Base-by-base conservation (phyloP, 768 basidiomycete genomes). In the Auriscalpium microsporum region DNA sequence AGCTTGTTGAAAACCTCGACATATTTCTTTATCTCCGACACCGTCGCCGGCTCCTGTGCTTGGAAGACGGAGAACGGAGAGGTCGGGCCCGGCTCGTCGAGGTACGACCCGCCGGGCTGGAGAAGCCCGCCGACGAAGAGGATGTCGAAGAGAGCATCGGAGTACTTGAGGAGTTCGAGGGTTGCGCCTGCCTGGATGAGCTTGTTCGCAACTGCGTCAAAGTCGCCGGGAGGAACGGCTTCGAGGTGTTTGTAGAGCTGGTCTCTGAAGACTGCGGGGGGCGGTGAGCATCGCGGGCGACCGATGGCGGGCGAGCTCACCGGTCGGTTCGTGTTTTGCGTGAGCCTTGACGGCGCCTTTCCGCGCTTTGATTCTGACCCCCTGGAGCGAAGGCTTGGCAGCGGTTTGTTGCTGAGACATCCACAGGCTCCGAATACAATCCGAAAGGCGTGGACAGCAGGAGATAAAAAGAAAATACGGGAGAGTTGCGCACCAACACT, bases 151-250 rank as follows among this genome's bases (percentile, higher is more conserved):
- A 98, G 85, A 54, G 87, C 80, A 64, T 96, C 94, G 72, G 92
- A 90, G 85, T 98, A 97, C 76, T 96, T 96, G 72, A 94, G 84
- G 67, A 84, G 87, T 73, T 99, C 96, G 70, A 99, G 87, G 49
- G 90, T 86, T 23, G 87, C 83, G 45, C 94, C 95, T 55, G 94
- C 94, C 71, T 89, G 87, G 63, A 93, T 80, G 65, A 99, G 83
- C 73, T 92, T 92, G 65, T 83, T 78, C 46, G 85, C 72, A 69
- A 87, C 84, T 11, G 81, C 76, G 62, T 95, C 93, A 69, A 92
- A 94, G 67, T 94, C 91, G 69, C 77, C 79, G 54, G 79, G 78
- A 21, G 81, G 78, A 48, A 91, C 84, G 33, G 88, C 85, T 75
- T 93, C 90, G 47, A 95, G 81, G 63, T 93, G 84, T 72, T 92